A percentile compares a stretch with the other conserved stretches of the same genome.
Evolutionary conservation across 2,329 filamentous ascomycete genomes (phyloP).

Genomic region (Stachybotrys chartarum): DNA sequence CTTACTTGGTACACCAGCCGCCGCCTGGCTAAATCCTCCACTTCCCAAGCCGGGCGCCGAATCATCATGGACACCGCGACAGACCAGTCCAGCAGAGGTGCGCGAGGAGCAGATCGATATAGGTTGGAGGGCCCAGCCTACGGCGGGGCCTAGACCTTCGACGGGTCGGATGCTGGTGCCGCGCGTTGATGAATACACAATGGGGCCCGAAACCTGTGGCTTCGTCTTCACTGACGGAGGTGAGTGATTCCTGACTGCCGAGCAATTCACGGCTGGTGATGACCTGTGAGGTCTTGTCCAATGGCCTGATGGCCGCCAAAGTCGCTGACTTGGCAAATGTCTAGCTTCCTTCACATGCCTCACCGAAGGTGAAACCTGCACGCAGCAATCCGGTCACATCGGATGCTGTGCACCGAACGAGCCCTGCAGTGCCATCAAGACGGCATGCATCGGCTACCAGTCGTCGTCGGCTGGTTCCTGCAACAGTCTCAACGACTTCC

Average conservation of each 20-base stretch:
- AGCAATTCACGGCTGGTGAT: not conserved
- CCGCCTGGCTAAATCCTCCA: slow-evolving; percentile 13
- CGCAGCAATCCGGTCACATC: slow-evolving; percentile 14
- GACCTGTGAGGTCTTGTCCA: not conserved
- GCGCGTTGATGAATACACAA: slow-evolving; percentile 19
- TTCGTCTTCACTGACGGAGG: slow-evolving; percentile 17
- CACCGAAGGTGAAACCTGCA: slow-evolving; percentile 16
- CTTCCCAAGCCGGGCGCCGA: slow-evolving; percentile 12
- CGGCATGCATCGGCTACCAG: slow-evolving; percentile 21
- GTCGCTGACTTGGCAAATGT: not conserved
- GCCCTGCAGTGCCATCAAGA: slow-evolving; percentile 21
- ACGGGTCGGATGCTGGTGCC: slow-evolving; percentile 20
- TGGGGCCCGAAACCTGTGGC: slow-evolving; percentile 21
- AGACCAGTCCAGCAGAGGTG: slow-evolving; percentile 14
- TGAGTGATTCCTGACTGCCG: slow-evolving; percentile 11
- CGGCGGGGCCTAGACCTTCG: slow-evolving; percentile 17
- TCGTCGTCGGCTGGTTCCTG: slow-evolving; percentile 16
- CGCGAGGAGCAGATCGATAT: slow-evolving; percentile 15
- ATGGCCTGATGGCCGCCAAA: not conserved
- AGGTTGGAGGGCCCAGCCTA: slow-evolving; percentile 24
- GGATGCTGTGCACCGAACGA: slow-evolving; percentile 23
- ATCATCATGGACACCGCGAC: slow-evolving; percentile 18
- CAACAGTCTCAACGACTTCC: slow-evolving; percentile 17
- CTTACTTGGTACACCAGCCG: slow-evolving; percentile 13
- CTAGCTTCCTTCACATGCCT: slow-evolving; percentile 21